These are phyloP conservation scores for Centrapalus pauciflorus DNA, from an alignment of 129 eudicot species.

Conservation along the genomic window DNA sequence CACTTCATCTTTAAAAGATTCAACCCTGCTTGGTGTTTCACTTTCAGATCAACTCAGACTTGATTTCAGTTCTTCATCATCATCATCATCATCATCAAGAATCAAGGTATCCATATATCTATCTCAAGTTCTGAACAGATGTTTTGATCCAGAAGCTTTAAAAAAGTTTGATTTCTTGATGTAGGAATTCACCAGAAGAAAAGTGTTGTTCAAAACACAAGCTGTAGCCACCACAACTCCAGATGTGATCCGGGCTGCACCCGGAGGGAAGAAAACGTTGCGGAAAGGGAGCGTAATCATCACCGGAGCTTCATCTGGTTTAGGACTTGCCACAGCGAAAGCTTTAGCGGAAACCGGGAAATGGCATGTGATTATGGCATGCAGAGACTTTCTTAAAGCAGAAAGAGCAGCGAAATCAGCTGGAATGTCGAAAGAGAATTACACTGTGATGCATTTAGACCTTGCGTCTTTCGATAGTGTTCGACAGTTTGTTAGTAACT, in stretches of 20 bases:
- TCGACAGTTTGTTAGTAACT: constrained; percentile 67
- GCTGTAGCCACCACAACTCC: constrained; percentile 55
- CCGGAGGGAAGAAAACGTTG: constrained; percentile 62
- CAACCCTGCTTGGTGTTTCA: constrained; percentile 52
- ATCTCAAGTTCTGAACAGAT: not conserved
- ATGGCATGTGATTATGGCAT: constrained; percentile 83
- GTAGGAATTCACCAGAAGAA: constrained; percentile 22
- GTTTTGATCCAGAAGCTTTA: too few species aligned
- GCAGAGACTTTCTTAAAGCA: constrained; percentile 77
- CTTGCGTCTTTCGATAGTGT: constrained; percentile 84
- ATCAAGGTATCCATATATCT: constrained; percentile 33
- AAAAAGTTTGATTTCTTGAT: not conserved
- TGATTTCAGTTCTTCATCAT: constrained; percentile 30
- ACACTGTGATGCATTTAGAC: constrained; percentile 83
- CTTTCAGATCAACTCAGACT: constrained; percentile 38
- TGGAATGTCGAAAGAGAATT: constrained; percentile 64
- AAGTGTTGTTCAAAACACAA: constrained; percentile 31
- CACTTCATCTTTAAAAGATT: constrained; percentile 36
- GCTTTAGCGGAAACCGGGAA: constrained; percentile 73
- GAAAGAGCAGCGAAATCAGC: constrained; percentile 75
- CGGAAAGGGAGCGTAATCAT: constrained; percentile 69
- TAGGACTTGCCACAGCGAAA: constrained; percentile 85
- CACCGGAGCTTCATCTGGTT: constrained; percentile 94
- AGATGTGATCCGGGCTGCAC: constrained; percentile 25
- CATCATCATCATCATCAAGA: constrained; percentile 31